phyloP scores from a whole-genome alignment of 2,329 filamentous ascomycete genomes.

The Hypoxylon sp. region DNA sequence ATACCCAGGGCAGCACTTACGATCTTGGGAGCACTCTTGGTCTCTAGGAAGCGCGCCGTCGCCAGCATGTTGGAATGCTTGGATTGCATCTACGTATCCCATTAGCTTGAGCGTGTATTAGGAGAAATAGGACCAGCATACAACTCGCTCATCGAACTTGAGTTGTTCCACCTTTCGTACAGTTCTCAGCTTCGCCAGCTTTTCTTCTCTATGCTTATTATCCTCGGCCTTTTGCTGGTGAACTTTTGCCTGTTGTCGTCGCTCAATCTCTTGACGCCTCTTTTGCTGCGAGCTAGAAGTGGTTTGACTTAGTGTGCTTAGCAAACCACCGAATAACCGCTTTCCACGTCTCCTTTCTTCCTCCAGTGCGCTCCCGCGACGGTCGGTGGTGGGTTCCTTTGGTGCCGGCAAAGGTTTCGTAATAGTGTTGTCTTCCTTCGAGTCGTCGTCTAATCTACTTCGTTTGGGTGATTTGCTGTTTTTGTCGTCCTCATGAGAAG shows the following conservation, averaged over 20 bases:
- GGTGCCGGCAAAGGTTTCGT: slow-evolving; percentile 23
- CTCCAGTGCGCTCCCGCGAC: slow-evolving; percentile 62
- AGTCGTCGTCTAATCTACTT: slow-evolving; percentile 38
- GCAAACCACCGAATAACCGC: slow-evolving; percentile 85
- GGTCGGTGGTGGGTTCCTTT: slow-evolving; percentile 46
- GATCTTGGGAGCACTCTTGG: slow-evolving; percentile 76
- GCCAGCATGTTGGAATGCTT: slow-evolving; percentile 79
- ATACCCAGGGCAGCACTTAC: slow-evolving; percentile 65
- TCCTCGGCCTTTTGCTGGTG: slow-evolving; percentile 79
- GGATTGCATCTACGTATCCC: slow-evolving; percentile 72
- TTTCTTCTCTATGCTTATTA: slow-evolving; percentile 74
- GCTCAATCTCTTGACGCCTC: slow-evolving; percentile 83
- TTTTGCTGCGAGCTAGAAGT: slow-evolving; percentile 72
- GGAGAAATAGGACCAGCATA: slow-evolving; percentile 59
- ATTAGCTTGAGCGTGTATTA: slow-evolving; percentile 44
- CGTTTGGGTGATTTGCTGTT: slow-evolving; percentile 47
- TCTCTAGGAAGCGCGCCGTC: slow-evolving; percentile 79
- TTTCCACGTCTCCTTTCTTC: slow-evolving; percentile 87
- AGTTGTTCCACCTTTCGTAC: slow-evolving; percentile 77
- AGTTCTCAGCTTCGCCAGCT: slow-evolving; percentile 70
- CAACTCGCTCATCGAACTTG: slow-evolving; percentile 80
- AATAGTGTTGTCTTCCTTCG: slow-evolving; percentile 33
- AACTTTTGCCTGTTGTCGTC: slow-evolving; percentile 81
- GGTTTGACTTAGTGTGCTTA: slow-evolving; percentile 82
- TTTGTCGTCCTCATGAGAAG: slow-evolving; percentile 37